Evolutionary conservation across 1,284 basidiomycete genomes (phyloP).

Genomic region (Sparassis latifolia): DNA sequence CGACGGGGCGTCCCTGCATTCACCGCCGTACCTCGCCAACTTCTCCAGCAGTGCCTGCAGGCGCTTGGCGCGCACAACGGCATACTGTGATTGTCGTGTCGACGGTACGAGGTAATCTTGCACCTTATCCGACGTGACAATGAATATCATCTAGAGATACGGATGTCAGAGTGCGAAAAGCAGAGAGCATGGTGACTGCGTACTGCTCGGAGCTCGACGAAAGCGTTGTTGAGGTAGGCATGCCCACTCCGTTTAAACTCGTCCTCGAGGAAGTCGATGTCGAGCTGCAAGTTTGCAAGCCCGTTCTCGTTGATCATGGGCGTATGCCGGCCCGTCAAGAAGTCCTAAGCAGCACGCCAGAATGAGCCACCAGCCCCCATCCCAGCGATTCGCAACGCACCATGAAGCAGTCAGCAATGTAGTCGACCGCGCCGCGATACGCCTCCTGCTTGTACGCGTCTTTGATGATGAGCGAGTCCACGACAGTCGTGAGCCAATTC

Average conservation of each 20-base stretch:
- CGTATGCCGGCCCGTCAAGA: constrained; percentile 74
- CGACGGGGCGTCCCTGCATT: constrained; percentile 49
- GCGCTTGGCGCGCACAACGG: constrained; percentile 65
- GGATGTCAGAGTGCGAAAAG: constrained; percentile 6
- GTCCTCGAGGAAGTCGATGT: constrained; percentile 80
- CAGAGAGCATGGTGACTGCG: constrained; percentile 22
- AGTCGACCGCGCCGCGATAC: constrained; percentile 79
- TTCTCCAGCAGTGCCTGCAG: constrained; percentile 80
- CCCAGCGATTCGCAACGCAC: constrained; percentile 31
- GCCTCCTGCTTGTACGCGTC: constrained; percentile 83
- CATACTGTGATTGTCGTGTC: constrained; percentile 67
- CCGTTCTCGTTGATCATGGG: constrained; percentile 84
- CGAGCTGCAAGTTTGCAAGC: constrained; percentile 75
- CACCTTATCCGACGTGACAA: constrained; percentile 70
- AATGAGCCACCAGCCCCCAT: background rate
- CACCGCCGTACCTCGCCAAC: constrained; percentile 60
- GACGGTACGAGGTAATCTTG: constrained; percentile 76
- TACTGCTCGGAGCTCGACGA: constrained; percentile 78
- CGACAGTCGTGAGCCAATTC: constrained; percentile 94
- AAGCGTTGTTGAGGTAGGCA: constrained; percentile 66
- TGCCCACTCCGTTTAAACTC: constrained; percentile 73
- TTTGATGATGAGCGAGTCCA: constrained; percentile 87
- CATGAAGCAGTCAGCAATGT: constrained; percentile 85
- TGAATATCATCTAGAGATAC: constrained; percentile 62
- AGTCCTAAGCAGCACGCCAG: constrained; percentile 46